Evolutionary conservation across 2,329 filamentous ascomycete species (phyloP), one percentile per base, ranked within the genome.

Genomic region (Aspergillus fischeri): DNA sequence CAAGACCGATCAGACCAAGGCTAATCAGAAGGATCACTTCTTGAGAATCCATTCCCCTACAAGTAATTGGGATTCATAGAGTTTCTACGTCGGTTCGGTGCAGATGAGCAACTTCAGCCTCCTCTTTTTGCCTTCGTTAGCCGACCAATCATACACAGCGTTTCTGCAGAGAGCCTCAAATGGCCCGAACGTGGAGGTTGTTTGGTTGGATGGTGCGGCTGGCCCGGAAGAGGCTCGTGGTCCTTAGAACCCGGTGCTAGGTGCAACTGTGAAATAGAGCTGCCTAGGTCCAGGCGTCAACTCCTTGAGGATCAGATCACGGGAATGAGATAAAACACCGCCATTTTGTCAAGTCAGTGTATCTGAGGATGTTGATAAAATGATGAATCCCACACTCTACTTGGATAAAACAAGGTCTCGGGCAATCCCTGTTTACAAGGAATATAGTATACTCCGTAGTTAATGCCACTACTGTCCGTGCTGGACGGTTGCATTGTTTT

Each of bases 81-180:
- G 58, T 58, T 65, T 65, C 61, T 54, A 64, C 56, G 58, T 52
- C 57, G 55, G 53, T 65, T 64, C 61, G 57, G 51, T 64, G 63
- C 63, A 65, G 63, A 61, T 49, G 56, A 51, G 57, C 55, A 61
- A 52, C 4, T 65, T 65, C 63, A 65, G 63, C 63, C 63, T 65
- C 63, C 57, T 64, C 52, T 51, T 51, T 57, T 54, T 52, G 49
- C 53, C 59, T 48, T 59, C 60, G 29, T 28, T 17, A 32, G n/a
- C 35, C 24, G 38, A 27, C 63, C 63, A 65, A 65, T 64, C 53
- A 61, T 25, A 24, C 20, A 9, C n/a, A 51, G n/a, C 7, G 10
- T 11, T 29, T 20, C 47, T n/a, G 49, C 54, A 54, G 61, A 59
- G 59, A 65, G 63, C 61, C 63, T 60, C 63, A 65, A 48, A 42